Evolutionary conservation across 2,329 filamentous ascomycete species (phyloP), one percentile per base, ranked within the genome.

Genomic region (Neocatenulostroma microsporum): DNA sequence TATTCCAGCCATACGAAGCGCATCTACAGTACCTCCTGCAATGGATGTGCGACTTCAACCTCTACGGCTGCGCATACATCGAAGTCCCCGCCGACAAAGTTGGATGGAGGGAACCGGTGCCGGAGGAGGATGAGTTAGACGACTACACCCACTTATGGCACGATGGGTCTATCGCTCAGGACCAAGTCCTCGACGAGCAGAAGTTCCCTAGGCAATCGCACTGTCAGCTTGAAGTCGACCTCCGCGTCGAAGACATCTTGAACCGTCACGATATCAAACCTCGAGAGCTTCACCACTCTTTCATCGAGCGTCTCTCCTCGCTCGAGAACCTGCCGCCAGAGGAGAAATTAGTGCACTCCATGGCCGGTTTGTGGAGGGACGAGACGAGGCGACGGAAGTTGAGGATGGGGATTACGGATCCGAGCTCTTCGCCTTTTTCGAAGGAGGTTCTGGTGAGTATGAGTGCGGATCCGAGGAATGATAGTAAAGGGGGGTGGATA

Each of bases 21-120:
- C 93, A 98, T 58, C 62, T 96, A 44, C 86, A 94, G 55, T 96
- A 88, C 57, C 66, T 95, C 7, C 71, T 91, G 8, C 93, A 98
- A 62, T 98, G 93, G 76, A 96, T 98, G 91, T 83, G 82, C 46
- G 93, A 98, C 60, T 98, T 93, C 68, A 98, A 95, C 56, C 68
- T 98, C 48, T 96, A 94, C 58, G 93, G 93, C 5, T 98, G 91
- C 56, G 81, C 78, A 38, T 93, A 89, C 52, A 78, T 96, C 46
- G 34, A 37, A 14, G 47, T 40, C 15, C 76, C 89, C 40, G 82
- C 78, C 33, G 68, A 68, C 8, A 83, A 77, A 45, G 76, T 80
- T 1, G 70, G 65, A 19, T 95, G 94, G 55, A 77, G 91, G 37
- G 69, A 70, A 2, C 87, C 87, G 0, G 68, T 95, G 2, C 88